Conservation (phyloP, 2,329 filamentous ascomycete species). For the Arthroderma uncinatum region DNA sequence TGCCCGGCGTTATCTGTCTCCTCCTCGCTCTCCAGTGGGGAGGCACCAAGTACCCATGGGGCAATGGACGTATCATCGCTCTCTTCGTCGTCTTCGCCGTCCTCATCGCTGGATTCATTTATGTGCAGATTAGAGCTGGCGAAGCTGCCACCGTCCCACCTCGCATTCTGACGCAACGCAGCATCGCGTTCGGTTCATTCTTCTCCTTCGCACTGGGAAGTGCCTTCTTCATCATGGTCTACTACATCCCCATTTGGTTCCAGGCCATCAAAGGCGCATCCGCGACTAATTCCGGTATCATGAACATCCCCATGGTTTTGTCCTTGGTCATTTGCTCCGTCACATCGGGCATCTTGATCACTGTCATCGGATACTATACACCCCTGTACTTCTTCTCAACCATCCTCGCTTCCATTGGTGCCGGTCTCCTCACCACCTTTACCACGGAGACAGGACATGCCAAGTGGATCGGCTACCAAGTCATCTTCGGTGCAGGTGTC, state of each 20-base stretch:
- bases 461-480: conserved; percentile 22
- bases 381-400: conserved; percentile 18
- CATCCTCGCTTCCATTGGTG: conserved; percentile 20
- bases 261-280: conserved; percentile 33
- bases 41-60: conserved; percentile 22
- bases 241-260: conserved; percentile 28
- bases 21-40: conserved; percentile 53
- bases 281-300: conserved; percentile 26
- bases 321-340: conserved; percentile 20
- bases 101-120: conserved; percentile 19
- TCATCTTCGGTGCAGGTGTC: conserved; percentile 19
- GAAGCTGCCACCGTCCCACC: conserved; percentile 22
- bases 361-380: conserved; percentile 17
- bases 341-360: conserved; percentile 9
- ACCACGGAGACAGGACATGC: conserved; percentile 15
- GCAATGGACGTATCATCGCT: conserved; percentile 21
- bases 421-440: conserved; percentile 24
- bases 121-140: conserved; percentile 19
- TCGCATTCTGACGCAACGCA: conserved; percentile 15
- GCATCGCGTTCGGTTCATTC: not conserved
- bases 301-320: conserved; percentile 29
- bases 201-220: not conserved
- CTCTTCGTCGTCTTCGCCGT: conserved; percentile 22
- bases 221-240: conserved; percentile 12
- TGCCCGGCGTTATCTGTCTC: conserved; percentile 49